Base-by-base conservation (phyloP, 768 basidiomycete genomes). In the Macrolepiota albuminosa region DNA sequence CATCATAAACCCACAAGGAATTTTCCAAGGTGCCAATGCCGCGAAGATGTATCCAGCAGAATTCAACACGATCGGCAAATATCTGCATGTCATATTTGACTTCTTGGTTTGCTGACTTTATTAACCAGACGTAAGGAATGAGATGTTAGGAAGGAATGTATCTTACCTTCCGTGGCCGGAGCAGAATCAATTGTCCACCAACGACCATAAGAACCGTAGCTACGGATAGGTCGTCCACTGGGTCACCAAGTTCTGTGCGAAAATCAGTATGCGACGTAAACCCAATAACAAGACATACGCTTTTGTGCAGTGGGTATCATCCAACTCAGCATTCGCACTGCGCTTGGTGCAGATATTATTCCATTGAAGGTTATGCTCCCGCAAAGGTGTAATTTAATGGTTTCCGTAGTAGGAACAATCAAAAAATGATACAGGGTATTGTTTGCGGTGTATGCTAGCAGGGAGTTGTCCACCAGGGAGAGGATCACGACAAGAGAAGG, bases 1-100 rank as follows among this genome's bases (percentile, higher is more conserved):
- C 96, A 64, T 98, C 96, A 71, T 93, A 99, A 1, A 88, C 96
- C 96, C 96, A 99, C 24, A 99, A 77, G 6, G 95, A 98, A 74
- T 99, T 99, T 70, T 98, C 96, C 50, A 99, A 75, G 2, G 92
- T 85, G 6, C 89, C 91, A 43, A 99, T 93, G 1, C 96, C 96
- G 42, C 90, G 85, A 46, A 99, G 78, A 77, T 98, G 96, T 56
- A 95, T 97, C 96, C 96, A 99, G 72, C 95, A 99, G 69, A 97
- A 95, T 69, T 99, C 96, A 64, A 98, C 92, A n/a, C 88, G 85
- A 62, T 97, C 93, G 0, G 96, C 94, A 47, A 99, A 88, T 36
- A 98, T 90, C 70, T 98, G 96, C 81, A 98, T 88, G 73, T 98
- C 96, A 68, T 99, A 99, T 66, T 88, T 92, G 70, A 96, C 92